Conservation (phyloP, 2,329 filamentous ascomycete genomes). For the Ascochyta pisi region DNA sequence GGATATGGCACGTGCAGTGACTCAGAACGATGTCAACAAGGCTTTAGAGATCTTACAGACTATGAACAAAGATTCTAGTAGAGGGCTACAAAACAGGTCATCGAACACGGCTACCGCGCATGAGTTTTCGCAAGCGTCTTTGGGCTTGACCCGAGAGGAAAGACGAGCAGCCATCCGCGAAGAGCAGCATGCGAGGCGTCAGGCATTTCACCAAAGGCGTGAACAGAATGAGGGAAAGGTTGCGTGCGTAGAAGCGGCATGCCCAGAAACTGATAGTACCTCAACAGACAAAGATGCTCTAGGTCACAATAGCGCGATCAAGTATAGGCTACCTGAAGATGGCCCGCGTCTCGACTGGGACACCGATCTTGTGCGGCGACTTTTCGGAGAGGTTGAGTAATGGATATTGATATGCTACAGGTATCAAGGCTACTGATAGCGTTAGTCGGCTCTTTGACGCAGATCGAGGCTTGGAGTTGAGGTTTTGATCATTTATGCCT, state of each 20-base stretch:
- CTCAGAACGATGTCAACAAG: background rate
- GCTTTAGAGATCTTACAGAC: background rate
- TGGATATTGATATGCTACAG: background rate
- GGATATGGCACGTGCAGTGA: no score
- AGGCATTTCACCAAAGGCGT: background rate
- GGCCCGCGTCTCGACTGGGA: slow-evolving; percentile 34
- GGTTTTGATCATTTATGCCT: slow-evolving; percentile 6
- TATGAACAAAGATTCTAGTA: background rate
- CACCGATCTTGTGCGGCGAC: slow-evolving; percentile 29
- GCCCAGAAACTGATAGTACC: slow-evolving; percentile 42
- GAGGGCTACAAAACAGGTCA: no score
- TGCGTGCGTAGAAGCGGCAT: background rate
- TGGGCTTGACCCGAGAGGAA: background rate
- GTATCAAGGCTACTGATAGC: background rate
- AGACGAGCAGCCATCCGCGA: background rate
- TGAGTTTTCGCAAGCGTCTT: slow-evolving; percentile 1
- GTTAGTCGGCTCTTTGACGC: background rate
- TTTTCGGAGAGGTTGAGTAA: slow-evolving; percentile 32
- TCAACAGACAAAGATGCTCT: slow-evolving; percentile 58
- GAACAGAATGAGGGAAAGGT: background rate
- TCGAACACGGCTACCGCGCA: background rate
- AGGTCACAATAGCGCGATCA: background rate
- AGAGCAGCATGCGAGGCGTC: background rate
- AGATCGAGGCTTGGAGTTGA: background rate
- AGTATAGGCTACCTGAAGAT: slow-evolving; percentile 21